A percentile compares a stretch with the other conserved stretches of the same genome.
These are phyloP conservation scores for Cryptomeria japonica DNA, from an alignment of 75 land plant genomes.

Conservation along the genomic window DNA sequence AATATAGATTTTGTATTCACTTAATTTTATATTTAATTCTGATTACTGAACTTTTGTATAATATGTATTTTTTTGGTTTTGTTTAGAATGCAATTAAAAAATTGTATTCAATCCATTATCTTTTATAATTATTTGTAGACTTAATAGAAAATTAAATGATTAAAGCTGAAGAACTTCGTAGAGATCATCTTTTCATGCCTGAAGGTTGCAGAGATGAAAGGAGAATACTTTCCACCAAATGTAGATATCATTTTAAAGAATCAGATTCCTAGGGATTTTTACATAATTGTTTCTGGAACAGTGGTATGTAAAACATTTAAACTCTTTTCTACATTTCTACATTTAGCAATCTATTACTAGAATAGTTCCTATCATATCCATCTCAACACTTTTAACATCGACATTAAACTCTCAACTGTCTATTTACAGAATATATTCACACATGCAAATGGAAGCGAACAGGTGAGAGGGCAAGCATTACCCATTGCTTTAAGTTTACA, in stretches of 20 bases:
- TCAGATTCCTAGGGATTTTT: conserved; percentile 68
- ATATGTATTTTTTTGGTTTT: too few relatives aligned
- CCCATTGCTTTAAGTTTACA: too few relatives aligned
- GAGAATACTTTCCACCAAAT: conserved; percentile 71
- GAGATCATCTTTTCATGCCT: not conserved
- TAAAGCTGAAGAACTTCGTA: too few relatives aligned
- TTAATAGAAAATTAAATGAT: too few relatives aligned
- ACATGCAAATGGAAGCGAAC: conserved; percentile 11
- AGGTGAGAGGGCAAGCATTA: not conserved
- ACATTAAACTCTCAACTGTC: not conserved
- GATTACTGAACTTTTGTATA: too few relatives aligned
- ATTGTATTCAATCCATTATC: too few relatives aligned
- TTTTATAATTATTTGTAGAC: too few relatives aligned
- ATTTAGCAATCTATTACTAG: not conserved
- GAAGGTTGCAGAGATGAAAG: conserved; percentile 66
- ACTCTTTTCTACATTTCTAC: too few relatives aligned
- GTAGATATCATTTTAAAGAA: conserved; percentile 65
- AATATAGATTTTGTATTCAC: too few relatives aligned
- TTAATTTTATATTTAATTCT: too few relatives aligned
- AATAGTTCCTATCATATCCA: not conserved
- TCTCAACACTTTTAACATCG: not conserved
- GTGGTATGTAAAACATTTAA: conserved; percentile 31
- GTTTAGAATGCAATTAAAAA: too few relatives aligned
- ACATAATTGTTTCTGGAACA: conserved; percentile 56
- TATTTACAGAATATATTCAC: conserved; percentile 19